Conservation (phyloP, 345 rosid genomes). For the Brassica nigra region DNA sequence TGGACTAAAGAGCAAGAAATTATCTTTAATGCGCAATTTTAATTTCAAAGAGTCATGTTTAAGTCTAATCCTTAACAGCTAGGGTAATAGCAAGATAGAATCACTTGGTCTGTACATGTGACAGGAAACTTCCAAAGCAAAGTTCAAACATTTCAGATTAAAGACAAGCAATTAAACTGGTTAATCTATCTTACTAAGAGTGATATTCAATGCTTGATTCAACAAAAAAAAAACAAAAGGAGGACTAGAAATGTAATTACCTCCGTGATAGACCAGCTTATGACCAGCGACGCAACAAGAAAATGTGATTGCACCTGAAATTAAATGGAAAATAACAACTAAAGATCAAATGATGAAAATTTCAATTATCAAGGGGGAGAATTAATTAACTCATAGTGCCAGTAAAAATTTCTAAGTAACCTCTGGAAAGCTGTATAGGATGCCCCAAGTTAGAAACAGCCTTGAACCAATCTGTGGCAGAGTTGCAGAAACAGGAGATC, state of each 20-base stretch:
- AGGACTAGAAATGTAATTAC: slow-evolving; percentile 35
- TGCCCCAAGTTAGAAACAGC: slow-evolving; percentile 85
- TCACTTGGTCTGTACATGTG: slow-evolving; percentile 27
- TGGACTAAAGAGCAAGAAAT: slow-evolving; percentile 13
- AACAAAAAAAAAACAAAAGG: not conserved
- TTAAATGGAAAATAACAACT: not conserved
- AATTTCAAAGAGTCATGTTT: slow-evolving; percentile 10
- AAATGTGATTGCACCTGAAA: slow-evolving; percentile 49
- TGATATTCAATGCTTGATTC: not conserved
- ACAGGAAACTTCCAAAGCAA: slow-evolving; percentile 18
- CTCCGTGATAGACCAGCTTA: slow-evolving; percentile 97
- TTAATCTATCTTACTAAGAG: not conserved
- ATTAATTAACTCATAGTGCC: not conserved
- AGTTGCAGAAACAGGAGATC: slow-evolving; percentile 89
- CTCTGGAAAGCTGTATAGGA: slow-evolving; percentile 89
- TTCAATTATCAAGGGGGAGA: not conserved
- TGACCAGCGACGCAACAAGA: slow-evolving; percentile 78
- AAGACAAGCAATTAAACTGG: slow-evolving; percentile 5
- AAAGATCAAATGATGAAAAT: slow-evolving; percentile 1
- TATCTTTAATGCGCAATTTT: not conserved
- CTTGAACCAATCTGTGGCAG: slow-evolving; percentile 91
- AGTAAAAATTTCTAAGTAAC: slow-evolving; percentile 38
- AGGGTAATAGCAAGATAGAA: slow-evolving; percentile 10
- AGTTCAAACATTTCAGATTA: not conserved
- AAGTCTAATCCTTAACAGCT: slow-evolving; percentile 14